phyloP scores from a whole-genome alignment of 176 grass and related monocot species.

The Lolium multiflorum region DNA sequence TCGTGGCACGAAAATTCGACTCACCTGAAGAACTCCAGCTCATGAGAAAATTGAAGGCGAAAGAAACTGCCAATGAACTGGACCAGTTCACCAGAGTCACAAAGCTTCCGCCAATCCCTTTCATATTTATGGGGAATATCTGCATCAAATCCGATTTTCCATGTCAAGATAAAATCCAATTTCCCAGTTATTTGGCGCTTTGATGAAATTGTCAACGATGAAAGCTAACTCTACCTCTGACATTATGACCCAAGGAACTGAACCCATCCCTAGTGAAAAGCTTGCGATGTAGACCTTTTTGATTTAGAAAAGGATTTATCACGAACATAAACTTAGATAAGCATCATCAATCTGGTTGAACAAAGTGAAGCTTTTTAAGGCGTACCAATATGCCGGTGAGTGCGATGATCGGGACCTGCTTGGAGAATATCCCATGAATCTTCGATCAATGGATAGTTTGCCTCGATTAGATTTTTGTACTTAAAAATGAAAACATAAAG shows the following conservation, averaged over 20 bases:
- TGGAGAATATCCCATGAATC: conserved; percentile 40
- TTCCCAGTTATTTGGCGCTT: background rate
- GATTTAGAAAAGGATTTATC: conserved; percentile 18
- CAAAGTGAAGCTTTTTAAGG: background rate
- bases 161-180: background rate
- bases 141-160: conserved; percentile 29
- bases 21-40: conserved; percentile 70
- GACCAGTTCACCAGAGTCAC: conserved; percentile 71
- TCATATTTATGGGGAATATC: conserved; percentile 66
- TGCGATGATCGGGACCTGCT: conserved; percentile 47
- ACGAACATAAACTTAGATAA: background rate
- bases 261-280: conserved; percentile 70
- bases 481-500: background rate
- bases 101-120: conserved; percentile 57
- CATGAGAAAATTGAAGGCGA: conserved; percentile 70
- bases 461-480: background rate
- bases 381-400: conserved; percentile 64
- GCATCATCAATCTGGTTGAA: background rate
- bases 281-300: conserved; percentile 59
- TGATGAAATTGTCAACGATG: background rate
- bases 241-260: conserved; percentile 75
- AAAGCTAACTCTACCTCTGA: conserved; percentile 52
- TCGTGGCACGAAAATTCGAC: background rate
- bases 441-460: conserved; percentile 12
- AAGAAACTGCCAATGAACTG: conserved; percentile 57